Evolutionary conservation across 2,329 filamentous ascomycete genomes (phyloP), one percentile per base, ranked within the genome.

Genomic region (Epichloe festucae): DNA sequence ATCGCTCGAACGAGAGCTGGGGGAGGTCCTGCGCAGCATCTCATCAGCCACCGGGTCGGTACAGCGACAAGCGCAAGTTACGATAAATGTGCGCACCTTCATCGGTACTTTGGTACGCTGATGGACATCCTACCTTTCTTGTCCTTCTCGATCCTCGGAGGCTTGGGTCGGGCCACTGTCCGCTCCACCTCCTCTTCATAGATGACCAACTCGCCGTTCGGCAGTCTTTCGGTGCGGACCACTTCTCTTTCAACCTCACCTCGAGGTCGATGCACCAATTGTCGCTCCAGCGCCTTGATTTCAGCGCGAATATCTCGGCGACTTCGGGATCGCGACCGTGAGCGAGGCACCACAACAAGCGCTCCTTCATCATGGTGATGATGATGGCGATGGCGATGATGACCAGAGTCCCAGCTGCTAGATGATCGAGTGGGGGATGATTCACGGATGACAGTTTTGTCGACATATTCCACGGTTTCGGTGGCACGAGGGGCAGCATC

Each of bases 101-200:
- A 77, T 70, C 73, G 79, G 69, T 81, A 77, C 72, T 82, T 81
- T 63, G 85, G 86, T 69, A 87, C 79, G 73, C 85, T 87, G 73
- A 90, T 82, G 75, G 83, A 81, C 81, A 93, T 83, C 86, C 84
- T 93, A 94, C 90, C 89, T 89, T 87, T 93, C 76, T 85, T 85
- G 72, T 96, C 89, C 75, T 86, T 89, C 71, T 89, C 86, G 61
- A 95, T 81, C 60, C 85, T 76, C 56, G 86, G 73, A 50, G 78
- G 78, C 64, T 72, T 76, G 62, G 70, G 70, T 47, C 72, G 70
- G 60, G 77, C 74, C 57, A 76, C 72, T 49, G 79, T 65, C 61
- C 69, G 72, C 66, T 82, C 77, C 57, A 82, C 67, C 60, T 73
- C 65, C 58, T 82, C 76, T 68, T 81, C 75, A 56, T 82, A 84